Evolutionary conservation across 345 rosid genomes (phyloP).

Genomic region (Raphanus raphanistrum): DNA sequence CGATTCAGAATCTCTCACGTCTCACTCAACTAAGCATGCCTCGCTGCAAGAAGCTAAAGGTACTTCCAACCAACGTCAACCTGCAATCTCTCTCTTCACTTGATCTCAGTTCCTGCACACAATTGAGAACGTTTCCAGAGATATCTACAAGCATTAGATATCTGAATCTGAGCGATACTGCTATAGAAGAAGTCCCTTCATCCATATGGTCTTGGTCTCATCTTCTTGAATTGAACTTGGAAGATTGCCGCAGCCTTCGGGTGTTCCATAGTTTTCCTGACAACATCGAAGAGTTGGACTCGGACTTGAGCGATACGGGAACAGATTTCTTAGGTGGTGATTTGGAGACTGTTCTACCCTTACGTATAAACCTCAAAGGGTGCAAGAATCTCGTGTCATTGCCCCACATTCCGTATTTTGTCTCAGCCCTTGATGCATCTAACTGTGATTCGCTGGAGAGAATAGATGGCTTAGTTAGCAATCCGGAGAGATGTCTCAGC

Average conservation of each 20-base stretch:
- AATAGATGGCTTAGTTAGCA: not conserved
- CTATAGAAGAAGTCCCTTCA: not conserved
- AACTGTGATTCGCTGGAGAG: not conserved
- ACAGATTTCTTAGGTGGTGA: not conserved
- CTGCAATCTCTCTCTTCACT: not conserved
- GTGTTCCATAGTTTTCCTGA: not conserved
- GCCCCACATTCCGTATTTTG: not conserved
- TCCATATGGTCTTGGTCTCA: not conserved
- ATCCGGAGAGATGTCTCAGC: not conserved
- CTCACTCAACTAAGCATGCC: not conserved
- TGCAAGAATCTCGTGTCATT: not conserved
- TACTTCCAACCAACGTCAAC: not conserved
- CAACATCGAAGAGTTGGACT: not conserved
- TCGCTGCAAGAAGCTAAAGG: not conserved
- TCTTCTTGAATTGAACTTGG: not conserved
- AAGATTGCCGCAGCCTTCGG: not conserved
- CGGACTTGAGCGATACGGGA: not conserved
- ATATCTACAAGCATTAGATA: not conserved
- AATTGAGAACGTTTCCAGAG: not conserved
- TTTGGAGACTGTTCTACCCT: not conserved
- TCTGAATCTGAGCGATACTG: not conserved
- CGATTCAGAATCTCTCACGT: not conserved
- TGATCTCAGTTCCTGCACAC: not conserved
- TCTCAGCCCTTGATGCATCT: not conserved
- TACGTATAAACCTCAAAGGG: not conserved